A percentile compares a stretch with the other conserved stretches of the same genome.
These are phyloP conservation scores for Penicillium lividum DNA, from an alignment of 495 filamentous ascomycete genomes.

Conservation along the genomic window DNA sequence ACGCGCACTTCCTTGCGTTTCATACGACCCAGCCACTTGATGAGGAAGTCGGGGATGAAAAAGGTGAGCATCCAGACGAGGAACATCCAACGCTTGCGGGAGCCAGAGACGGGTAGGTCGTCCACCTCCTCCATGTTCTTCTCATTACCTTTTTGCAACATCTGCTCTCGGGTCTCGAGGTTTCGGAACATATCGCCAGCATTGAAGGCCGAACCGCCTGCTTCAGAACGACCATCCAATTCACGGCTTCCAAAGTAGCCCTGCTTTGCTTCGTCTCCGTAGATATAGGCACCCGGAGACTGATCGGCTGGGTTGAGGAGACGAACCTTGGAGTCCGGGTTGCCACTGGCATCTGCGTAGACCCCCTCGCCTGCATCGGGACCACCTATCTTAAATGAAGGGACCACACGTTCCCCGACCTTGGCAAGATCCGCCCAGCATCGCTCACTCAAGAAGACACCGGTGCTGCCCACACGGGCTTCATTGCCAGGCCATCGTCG, in stretches of 20 bases:
- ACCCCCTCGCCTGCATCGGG: constrained; percentile 51
- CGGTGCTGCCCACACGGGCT: constrained; percentile 85
- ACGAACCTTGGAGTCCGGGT: constrained; percentile 70
- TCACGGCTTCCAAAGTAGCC: constrained; percentile 85
- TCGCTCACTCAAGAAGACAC: constrained; percentile 91
- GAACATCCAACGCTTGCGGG: constrained; percentile 88
- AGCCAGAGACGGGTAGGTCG: constrained; percentile 71
- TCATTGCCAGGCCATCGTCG: constrained; percentile 91
- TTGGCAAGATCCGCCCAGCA: constrained; percentile 91
- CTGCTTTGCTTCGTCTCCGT: constrained; percentile 69
- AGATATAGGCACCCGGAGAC: constrained; percentile 63
- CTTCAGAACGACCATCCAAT: constrained; percentile 83
- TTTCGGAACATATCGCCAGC: constrained; percentile 97
- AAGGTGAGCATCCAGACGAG: constrained; percentile 86
- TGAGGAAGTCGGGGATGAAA: constrained; percentile 81
- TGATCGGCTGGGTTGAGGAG: constrained; percentile 59
- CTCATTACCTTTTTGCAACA: constrained; percentile 94
- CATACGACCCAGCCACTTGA: constrained; percentile 80
- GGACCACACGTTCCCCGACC: constrained; percentile 64
- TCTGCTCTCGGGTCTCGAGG: constrained; percentile 83
- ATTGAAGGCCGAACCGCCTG: constrained; percentile 82
- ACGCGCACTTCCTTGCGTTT: constrained; percentile 88
- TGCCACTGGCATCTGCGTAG: constrained; percentile 42
- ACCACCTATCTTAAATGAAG: constrained; percentile 51
- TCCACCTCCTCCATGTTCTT: constrained; percentile 90